A percentile compares a stretch with the other conserved stretches of the same genome.
Evolutionary conservation across 2,329 filamentous ascomycete species (phyloP).

Genomic region (Piedraia hortae): DNA sequence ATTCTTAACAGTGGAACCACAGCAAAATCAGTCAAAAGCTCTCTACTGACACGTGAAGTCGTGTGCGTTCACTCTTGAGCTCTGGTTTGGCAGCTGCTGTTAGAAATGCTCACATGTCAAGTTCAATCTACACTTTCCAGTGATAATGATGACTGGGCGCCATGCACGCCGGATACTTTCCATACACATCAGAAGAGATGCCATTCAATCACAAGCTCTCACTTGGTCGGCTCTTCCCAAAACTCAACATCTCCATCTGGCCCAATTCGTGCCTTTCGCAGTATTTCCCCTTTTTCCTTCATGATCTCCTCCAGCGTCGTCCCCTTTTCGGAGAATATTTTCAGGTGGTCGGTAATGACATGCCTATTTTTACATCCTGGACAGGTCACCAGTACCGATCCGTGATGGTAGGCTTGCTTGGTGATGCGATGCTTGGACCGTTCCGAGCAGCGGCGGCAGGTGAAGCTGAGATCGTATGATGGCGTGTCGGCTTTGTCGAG

Average conservation of each 20-base stretch:
- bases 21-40: too few species aligned
- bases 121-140: too few species aligned
- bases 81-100: too few species aligned
- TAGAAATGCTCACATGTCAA: too few species aligned
- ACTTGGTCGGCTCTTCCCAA: conserved; percentile 28
- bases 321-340: conserved; percentile 45
- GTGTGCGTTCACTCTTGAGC: too few species aligned
- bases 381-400: conserved; percentile 70
- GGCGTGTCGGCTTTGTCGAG: too few species aligned
- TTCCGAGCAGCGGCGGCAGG: conserved; percentile 49
- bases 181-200: too few species aligned
- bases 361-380: conserved; percentile 67
- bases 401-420: conserved; percentile 85
- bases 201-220: too few species aligned
- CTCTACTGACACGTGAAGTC: too few species aligned
- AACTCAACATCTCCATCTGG: conserved; percentile 76
- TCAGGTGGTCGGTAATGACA: conserved; percentile 73
- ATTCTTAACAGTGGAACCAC: too few species aligned
- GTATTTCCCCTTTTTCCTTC: conserved; percentile 42
- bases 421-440: conserved; percentile 67
- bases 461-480: conserved; percentile 72
- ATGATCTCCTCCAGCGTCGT: conserved; percentile 55
- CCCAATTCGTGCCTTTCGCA: conserved; percentile 43
- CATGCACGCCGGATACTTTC: too few species aligned
- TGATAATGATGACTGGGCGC: too few species aligned